phyloP scores from a whole-genome alignment of 2,329 filamentous ascomycete species.

The Pestalotiopsis sp. region DNA sequence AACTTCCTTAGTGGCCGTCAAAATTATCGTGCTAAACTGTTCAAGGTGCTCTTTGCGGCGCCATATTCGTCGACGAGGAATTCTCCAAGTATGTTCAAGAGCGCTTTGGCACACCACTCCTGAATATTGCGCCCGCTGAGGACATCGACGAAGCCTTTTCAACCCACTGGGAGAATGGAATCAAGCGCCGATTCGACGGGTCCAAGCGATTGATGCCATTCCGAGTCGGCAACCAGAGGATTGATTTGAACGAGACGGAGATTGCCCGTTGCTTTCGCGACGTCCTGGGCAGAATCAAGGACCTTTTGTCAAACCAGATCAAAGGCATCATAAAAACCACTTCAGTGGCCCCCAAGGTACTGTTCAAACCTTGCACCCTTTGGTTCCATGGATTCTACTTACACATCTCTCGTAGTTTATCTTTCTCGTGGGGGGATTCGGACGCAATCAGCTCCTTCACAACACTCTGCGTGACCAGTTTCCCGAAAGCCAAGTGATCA shows the following conservation, averaged over 20 bases:
- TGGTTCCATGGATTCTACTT: background rate
- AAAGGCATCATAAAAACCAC: background rate
- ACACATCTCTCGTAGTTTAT: background rate
- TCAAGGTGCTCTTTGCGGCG: background rate
- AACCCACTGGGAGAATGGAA: background rate
- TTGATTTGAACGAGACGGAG: background rate
- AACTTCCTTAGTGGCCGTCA: background rate
- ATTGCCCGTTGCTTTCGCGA: background rate
- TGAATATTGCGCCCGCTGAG: background rate
- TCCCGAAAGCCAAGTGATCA: background rate
- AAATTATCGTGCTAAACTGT: background rate
- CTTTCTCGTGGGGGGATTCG: slow-evolving; percentile 3
- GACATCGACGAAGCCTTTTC: background rate
- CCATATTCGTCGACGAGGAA: background rate
- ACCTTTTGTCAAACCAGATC: background rate
- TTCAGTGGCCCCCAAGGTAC: background rate
- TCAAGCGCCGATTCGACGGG: background rate
- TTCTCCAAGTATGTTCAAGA: background rate
- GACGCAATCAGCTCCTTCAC: background rate
- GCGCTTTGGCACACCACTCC: background rate
- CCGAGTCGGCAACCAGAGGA: background rate
- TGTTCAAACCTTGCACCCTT: too few species aligned
- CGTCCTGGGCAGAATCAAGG: background rate
- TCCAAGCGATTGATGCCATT: background rate
- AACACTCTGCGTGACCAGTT: background rate